A percentile compares a stretch with the other conserved stretches of the same genome.
Conservation (phyloP, 495 filamentous ascomycete genomes). For the Aspergillus avenaceus region DNA sequence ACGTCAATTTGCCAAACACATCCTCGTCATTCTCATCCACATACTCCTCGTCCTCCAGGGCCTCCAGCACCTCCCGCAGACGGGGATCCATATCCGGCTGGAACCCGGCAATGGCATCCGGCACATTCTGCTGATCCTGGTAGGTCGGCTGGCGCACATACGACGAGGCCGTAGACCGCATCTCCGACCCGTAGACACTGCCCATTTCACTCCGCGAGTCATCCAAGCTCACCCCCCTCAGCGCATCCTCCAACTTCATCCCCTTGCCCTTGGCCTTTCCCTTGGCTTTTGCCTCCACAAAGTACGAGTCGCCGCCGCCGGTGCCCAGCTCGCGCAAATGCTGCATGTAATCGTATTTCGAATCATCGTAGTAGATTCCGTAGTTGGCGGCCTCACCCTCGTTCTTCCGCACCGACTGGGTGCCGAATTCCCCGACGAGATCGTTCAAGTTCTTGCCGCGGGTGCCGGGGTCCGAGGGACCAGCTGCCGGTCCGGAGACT, state of each 20-base stretch:
- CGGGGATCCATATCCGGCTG: conserved; percentile 98
- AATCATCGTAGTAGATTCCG: conserved; percentile 85
- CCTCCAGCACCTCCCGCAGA: conserved; percentile 86
- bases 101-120: conserved; percentile 86
- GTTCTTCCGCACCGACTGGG: conserved; percentile 67
- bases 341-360: conserved; percentile 98
- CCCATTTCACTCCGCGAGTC: conserved; percentile 47
- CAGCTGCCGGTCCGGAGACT: conserved; percentile 33
- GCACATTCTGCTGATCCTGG: conserved; percentile 89
- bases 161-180: conserved; percentile 53
- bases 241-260: conserved; percentile 77
- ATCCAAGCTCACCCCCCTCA: conserved; percentile 61
- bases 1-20: conserved; percentile 73
- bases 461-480: conserved; percentile 21
- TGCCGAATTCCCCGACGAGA: conserved; percentile 72
- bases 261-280: conserved; percentile 63
- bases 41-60: conserved; percentile 92
- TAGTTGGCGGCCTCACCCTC: conserved; percentile 95
- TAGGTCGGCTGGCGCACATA: conserved; percentile 72
- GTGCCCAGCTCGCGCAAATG: conserved; percentile 85
- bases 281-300: conserved; percentile 69
- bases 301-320: conserved; percentile 58
- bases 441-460: conserved; percentile 57
- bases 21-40: conserved; percentile 81
- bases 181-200: conserved; percentile 33